phyloP scores from a whole-genome alignment of 352 stramenopile genomes.

The Globisporangium solare region DNA sequence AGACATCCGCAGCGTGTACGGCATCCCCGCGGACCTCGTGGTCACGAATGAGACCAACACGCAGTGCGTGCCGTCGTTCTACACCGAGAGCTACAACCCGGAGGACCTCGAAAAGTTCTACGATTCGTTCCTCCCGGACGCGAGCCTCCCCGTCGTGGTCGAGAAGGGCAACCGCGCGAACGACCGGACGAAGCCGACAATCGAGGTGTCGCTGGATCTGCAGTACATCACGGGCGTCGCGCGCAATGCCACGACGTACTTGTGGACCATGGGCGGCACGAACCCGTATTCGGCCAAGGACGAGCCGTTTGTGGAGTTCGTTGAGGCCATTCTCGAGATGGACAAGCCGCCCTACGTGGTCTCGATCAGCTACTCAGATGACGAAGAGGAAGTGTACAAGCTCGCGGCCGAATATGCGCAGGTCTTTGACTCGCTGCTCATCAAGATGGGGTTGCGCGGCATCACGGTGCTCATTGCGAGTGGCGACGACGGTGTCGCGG shows the following conservation, averaged over 20 bases:
- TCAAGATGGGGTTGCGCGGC: slow-evolving; percentile 86
- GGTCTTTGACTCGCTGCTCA: slow-evolving; percentile 78
- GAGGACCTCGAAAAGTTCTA: slow-evolving; percentile 59
- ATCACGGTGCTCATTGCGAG: slow-evolving; percentile 84
- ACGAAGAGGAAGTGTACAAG: slow-evolving; percentile 87
- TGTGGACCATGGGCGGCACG: slow-evolving; percentile 77
- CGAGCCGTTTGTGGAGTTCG: slow-evolving; percentile 85
- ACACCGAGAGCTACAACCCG: slow-evolving; percentile 57
- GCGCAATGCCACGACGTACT: slow-evolving; percentile 71
- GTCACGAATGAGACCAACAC: slow-evolving; percentile 58
- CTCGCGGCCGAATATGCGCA: slow-evolving; percentile 66
- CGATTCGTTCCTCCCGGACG: slow-evolving; percentile 39
- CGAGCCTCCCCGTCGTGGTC: slow-evolving; percentile 42
- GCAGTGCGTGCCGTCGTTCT: slow-evolving; percentile 75
- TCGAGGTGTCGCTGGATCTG: slow-evolving; percentile 86
- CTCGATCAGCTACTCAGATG: slow-evolving; percentile 89
- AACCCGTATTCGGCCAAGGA: slow-evolving; percentile 84
- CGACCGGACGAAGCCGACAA: slow-evolving; percentile 27
- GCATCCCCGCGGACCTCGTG: slow-evolving; percentile 60
- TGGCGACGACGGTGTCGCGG: slow-evolving; percentile 86
- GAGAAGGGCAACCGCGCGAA: slow-evolving; percentile 56
- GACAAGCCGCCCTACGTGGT: slow-evolving; percentile 77
- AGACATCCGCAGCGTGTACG: slow-evolving; percentile 52
- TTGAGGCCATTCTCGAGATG: slow-evolving; percentile 57
- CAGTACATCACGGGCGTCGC: slow-evolving; percentile 88